These are phyloP conservation scores for Macrophomina pseudophaseolina DNA, from an alignment of 2,329 filamentous ascomycete genomes.

Conservation along the genomic window DNA sequence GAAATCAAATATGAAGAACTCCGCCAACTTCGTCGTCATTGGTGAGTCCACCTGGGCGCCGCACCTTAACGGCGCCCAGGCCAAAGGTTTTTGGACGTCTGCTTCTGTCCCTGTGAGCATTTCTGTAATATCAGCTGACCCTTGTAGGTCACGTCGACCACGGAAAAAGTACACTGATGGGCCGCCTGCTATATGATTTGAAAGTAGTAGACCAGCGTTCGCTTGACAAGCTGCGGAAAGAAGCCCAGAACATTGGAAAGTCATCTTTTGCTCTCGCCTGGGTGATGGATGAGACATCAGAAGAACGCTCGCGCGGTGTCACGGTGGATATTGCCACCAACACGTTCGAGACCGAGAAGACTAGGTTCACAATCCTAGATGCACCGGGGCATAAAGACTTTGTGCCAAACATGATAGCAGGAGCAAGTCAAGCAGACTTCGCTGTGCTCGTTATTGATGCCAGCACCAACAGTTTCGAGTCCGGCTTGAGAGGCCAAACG, in stretches of 20 bases:
- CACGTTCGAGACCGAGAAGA: constrained; percentile 87
- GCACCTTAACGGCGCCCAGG: too few species aligned
- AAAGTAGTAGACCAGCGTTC: constrained; percentile 87
- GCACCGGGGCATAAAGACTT: constrained; percentile 95
- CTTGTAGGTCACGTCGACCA: constrained; percentile 87
- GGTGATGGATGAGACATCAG: constrained; percentile 90
- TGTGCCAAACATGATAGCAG: constrained; percentile 98
- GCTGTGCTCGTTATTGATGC: constrained; percentile 94
- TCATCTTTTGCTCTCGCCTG: constrained; percentile 95
- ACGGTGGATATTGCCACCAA: constrained; percentile 97
- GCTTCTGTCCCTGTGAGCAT: too few species aligned
- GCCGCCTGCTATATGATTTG: constrained; percentile 85
- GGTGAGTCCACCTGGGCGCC: constrained; percentile 58
- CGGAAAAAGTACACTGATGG: constrained; percentile 97
- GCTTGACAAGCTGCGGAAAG: constrained; percentile 83
- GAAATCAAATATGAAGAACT: constrained; percentile 76
- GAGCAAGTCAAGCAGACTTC: constrained; percentile 93
- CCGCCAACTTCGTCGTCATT: constrained; percentile 89
- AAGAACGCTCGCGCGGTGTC: constrained; percentile 87
- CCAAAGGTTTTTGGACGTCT: too few species aligned
- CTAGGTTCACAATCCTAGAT: constrained; percentile 90
- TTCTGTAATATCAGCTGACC: background rate
- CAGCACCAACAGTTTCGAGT: constrained; percentile 88
- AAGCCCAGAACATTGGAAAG: constrained; percentile 91
- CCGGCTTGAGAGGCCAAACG: constrained; percentile 90